Conservation (phyloP, 1,284 basidiomycete genomes). For the Puccinia sorghi region DNA sequence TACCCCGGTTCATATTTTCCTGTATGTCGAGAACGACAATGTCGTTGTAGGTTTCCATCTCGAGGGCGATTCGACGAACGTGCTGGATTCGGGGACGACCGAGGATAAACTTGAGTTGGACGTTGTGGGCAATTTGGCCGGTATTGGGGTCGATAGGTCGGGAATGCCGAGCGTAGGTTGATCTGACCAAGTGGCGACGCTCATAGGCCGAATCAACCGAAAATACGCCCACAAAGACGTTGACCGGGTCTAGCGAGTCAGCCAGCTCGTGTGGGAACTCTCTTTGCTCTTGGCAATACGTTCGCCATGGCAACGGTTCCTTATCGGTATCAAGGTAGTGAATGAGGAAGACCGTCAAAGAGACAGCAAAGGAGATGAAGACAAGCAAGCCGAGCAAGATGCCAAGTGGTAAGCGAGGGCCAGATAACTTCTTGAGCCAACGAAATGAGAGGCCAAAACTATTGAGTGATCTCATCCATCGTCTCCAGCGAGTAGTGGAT, state of each 20-base stretch:
- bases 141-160: slow-evolving; percentile 58
- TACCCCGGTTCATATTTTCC: slow-evolving; percentile 91
- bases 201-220: slow-evolving; percentile 82
- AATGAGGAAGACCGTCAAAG: slow-evolving; percentile 71
- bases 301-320: slow-evolving; percentile 86
- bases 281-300: slow-evolving; percentile 68
- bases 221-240: slow-evolving; percentile 87
- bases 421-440: slow-evolving; percentile 70
- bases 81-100: slow-evolving; percentile 78
- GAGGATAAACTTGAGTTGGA: slow-evolving; percentile 85
- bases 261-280: slow-evolving; percentile 60
- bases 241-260: slow-evolving; percentile 78
- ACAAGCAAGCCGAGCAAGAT: slow-evolving; percentile 65
- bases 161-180: slow-evolving; percentile 80
- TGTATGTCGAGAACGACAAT: slow-evolving; percentile 77
- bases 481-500: not conserved
- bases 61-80: slow-evolving; percentile 76
- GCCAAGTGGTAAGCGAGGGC: slow-evolving; percentile 61
- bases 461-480: slow-evolving; percentile 41
- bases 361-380: slow-evolving; percentile 67
- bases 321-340: slow-evolving; percentile 95
- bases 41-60: slow-evolving; percentile 91
- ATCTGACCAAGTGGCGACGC: slow-evolving; percentile 82
- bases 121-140: slow-evolving; percentile 65
- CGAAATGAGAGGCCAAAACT: slow-evolving; percentile 41